These are phyloP conservation scores for Artomyces pyxidatus DNA, from an alignment of 768 basidiomycete genomes.

Conservation along the genomic window DNA sequence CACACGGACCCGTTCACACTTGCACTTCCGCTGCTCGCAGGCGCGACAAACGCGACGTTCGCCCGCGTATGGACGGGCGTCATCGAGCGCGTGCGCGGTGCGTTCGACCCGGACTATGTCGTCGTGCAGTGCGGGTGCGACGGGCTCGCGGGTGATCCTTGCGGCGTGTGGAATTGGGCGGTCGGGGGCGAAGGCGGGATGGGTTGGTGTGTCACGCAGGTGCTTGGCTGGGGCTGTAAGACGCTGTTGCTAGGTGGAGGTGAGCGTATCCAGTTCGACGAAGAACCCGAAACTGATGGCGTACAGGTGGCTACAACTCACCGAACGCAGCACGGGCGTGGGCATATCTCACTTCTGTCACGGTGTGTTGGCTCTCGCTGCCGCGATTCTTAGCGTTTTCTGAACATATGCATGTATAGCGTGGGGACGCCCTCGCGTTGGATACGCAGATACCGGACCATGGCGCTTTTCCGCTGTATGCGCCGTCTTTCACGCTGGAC, in stretches of 20 bases:
- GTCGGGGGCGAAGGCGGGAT: conserved; percentile 49
- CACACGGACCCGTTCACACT: conserved; percentile 58
- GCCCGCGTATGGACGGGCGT: conserved; percentile 47
- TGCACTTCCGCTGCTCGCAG: conserved; percentile 71
- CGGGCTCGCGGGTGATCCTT: conserved; percentile 78
- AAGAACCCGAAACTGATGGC: background rate
- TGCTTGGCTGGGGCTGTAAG: conserved; percentile 50
- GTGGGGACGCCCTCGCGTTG: conserved; percentile 42
- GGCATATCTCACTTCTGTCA: conserved; percentile 72
- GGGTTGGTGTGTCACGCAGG: conserved; percentile 54
- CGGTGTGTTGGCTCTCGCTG: conserved; percentile 37
- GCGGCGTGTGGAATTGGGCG: conserved; percentile 65
- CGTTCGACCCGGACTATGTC: conserved; percentile 69
- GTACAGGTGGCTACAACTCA: conserved; percentile 71
- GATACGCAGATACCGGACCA: conserved; percentile 75
- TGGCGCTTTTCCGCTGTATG: conserved; percentile 60
- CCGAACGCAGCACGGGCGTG: conserved; percentile 84
- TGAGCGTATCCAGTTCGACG: conserved; percentile 21
- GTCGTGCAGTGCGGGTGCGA: conserved; percentile 86
- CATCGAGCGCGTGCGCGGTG: conserved; percentile 50
- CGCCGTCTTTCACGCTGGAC: conserved; percentile 75
- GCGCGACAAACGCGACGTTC: conserved; percentile 60
- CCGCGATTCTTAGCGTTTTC: background rate
- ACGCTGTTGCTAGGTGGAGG: conserved; percentile 75
- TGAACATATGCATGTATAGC: conserved; percentile 28